A percentile compares a stretch with the other conserved stretches of the same genome.
Conservation (phyloP, 176 grass and related monocot species). For the Puya raimondii region DNA sequence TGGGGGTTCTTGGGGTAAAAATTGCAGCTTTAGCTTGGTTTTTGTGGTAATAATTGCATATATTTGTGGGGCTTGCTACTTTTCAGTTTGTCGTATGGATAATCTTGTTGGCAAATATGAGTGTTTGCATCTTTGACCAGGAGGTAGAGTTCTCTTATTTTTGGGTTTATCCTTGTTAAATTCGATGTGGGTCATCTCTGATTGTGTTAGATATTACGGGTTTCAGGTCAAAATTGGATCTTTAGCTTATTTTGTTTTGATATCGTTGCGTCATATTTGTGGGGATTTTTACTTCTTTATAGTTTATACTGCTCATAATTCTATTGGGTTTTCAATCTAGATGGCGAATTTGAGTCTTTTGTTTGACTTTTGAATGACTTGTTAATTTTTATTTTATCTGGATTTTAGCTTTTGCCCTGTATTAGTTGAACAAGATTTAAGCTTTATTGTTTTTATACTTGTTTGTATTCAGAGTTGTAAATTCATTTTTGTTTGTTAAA, state of each 20-base stretch:
- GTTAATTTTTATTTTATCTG: too few relatives aligned
- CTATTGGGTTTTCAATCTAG: too few relatives aligned
- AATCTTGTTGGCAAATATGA: too few relatives aligned
- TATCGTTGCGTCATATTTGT: background rate
- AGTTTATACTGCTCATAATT: background rate
- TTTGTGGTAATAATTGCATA: background rate
- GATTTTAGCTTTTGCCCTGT: background rate
- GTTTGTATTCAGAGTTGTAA: too few relatives aligned
- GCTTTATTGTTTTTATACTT: background rate
- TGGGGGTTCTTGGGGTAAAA: background rate
- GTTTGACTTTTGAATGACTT: too few relatives aligned
- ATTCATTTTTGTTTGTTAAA: background rate
- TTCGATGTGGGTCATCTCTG: background rate
- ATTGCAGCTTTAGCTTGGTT: conserved; percentile 15
- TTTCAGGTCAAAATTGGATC: conserved; percentile 12
- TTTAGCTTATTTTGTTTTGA: conserved; percentile 9
- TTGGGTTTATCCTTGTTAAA: background rate
- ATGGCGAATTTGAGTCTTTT: too few relatives aligned
- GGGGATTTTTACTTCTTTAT: background rate
- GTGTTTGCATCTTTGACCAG: background rate
- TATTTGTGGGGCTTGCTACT: background rate
- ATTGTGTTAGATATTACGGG: background rate
- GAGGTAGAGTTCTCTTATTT: conserved; percentile 33
- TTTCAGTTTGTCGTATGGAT: background rate
- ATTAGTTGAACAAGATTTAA: too few relatives aligned